Base-by-base conservation (phyloP, 768 basidiomycete species). In the Leucocoprinus leucothites region DNA sequence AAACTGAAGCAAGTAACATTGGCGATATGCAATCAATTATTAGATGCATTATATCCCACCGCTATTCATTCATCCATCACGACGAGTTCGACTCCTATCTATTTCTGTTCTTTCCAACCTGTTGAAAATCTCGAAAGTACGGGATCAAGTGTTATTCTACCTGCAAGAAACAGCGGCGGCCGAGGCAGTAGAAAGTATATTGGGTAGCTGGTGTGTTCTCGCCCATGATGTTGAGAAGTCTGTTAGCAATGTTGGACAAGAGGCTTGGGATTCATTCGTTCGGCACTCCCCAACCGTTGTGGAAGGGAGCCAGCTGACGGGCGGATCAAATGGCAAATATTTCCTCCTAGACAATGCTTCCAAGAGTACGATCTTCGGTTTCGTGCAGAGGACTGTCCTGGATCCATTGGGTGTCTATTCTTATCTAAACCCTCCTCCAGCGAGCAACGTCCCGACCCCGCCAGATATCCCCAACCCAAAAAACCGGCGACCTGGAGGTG, bases 41-140 rank as follows among this genome's bases (percentile, higher is more conserved):
- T 57, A 96, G 94, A 72, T 93, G 31, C 91, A 97, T 68, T 93
- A 96, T 69, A 71, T 89, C n/a, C 85, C 94, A 0, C 76, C 87
- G 0, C 77, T 97, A 14, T 82, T 93, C 50, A 74, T 91, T 28
- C 91, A 95, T 59, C 82, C 91, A 0, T 86, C 88, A 8, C 83
- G 92, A 31, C 84, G 91, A 40, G 75, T 94, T 45, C 87, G 86
- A 9, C 66, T 77, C 25, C 77, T 83, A 3, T 78, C 84, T 25
- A 82, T 80, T 38, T 75, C 74, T 0, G 65, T 89, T 2, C 91
- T 96, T 59, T 63, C 78, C 0, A 77, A 83, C 6, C 71, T 97
- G 11, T 77, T 95, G 1, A 76, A 78, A 2, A 77, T 89, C 2
- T 67, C 79, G 0, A 53, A 71, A 24, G 66, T 82, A 40, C 70